Conservation (phyloP, 2,329 filamentous ascomycete genomes). For the Ceratocystis destructans region DNA sequence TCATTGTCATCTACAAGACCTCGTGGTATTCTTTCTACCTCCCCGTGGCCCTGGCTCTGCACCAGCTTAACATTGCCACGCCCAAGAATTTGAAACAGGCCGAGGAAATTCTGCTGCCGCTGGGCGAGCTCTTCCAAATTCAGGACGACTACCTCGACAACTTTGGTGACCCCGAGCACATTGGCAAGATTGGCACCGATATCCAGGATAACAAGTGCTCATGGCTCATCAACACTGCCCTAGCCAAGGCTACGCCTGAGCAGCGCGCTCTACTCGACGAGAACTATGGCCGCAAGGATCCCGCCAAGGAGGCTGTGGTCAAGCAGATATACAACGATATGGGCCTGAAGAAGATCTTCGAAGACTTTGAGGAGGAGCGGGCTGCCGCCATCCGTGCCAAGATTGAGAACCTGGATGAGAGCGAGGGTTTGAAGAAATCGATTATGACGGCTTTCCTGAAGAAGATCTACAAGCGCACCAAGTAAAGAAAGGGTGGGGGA, state of each 20-base stretch:
- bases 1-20: constrained; percentile 99
- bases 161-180: constrained; percentile 80
- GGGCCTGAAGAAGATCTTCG: constrained; percentile 67
- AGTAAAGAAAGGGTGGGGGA: constrained; percentile 39
- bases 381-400: constrained; percentile 62
- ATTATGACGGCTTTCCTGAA: constrained; percentile 80
- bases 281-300: constrained; percentile 89
- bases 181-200: constrained; percentile 97
- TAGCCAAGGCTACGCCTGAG: constrained; percentile 64
- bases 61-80: constrained; percentile 74
- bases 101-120: constrained; percentile 83
- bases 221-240: constrained; percentile 92
- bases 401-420: constrained; percentile 74
- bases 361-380: constrained; percentile 77
- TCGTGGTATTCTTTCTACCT: constrained; percentile 99
- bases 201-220: constrained; percentile 99
- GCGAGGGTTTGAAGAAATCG: constrained; percentile 72
- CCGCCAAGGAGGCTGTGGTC: constrained; percentile 64
- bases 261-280: constrained; percentile 79
- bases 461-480: constrained; percentile 98
- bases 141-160: constrained; percentile 99
- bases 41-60: constrained; percentile 77
- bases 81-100: constrained; percentile 79
- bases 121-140: constrained; percentile 98
- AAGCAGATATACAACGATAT: constrained; percentile 84